Base-by-base conservation (phyloP, 2,329 filamentous ascomycete species). In the Fusarium compactum region DNA sequence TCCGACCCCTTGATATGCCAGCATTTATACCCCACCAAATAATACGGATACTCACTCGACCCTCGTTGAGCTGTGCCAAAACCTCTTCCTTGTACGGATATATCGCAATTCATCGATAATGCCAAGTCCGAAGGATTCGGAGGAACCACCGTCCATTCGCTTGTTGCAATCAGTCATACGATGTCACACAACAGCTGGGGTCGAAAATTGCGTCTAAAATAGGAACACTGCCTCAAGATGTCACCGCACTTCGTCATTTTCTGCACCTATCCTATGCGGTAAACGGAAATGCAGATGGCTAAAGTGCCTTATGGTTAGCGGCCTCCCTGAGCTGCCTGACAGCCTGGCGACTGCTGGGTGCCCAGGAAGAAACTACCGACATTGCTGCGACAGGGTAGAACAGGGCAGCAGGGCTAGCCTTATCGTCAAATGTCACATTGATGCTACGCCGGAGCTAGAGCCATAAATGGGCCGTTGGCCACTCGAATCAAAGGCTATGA, bases 381-480 rank as follows among this genome's bases (percentile, higher is more conserved):
- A 53, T 53, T 40, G 25, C 40, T 30, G 25, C 22, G 6, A n/a
- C 52, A 24, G 38, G 51, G n/a, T 15, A 45, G 20, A 22, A 45
- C 20, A 22, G 43, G n/a, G 43, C 43, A 22, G 24, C 45, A 25
- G 50, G 50, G 50, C 50, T 53, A 53, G 50, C 50, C 50, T 53
- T 53, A 53, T 25, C 50, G 32, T 53, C 29, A 22, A 22, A 40
- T 38, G 57, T 62, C 24, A 22, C 7, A 47, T 63, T 6, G 10
- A 40, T 62, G 18, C 22, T 20, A 63, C 41, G 24, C 22, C 12
- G 18, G 9, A 30, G 34, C 47, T 38, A 7, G 27, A 44, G 41
- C 34, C 61, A 65, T 41, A 47, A 34, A 20, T 20, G 15, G 15
- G 22, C 29, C 18, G 8, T 32, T 5, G 7, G 45, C 20, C 8